Evolutionary conservation across 2,329 filamentous ascomycete genomes (phyloP), one percentile per base, ranked within the genome.

Genomic region (Trichoderma cornu-damae): DNA sequence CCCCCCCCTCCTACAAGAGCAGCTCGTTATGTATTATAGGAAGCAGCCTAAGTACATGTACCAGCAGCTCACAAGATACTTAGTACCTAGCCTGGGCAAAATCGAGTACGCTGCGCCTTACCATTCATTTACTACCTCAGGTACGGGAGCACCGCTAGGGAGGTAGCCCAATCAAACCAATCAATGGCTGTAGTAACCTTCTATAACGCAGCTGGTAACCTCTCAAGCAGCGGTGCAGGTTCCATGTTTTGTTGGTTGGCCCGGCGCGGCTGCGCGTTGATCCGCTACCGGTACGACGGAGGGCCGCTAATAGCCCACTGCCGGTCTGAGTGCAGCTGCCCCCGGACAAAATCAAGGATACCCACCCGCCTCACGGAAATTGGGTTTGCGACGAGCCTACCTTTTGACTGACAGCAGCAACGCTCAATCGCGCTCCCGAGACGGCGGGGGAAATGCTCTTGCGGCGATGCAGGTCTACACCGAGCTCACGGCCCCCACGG

Each of bases 381-480:
- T 42, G 53, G n/a, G 42, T 57, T 57, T 53, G 51, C 51, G 51
- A 59, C 47, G 28, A 14, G 52, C 42, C 53, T 55, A 7, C 30
- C 26, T 48, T 24, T 43, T 8, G 16, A 47, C 47, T 26, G 32
- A 46, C 12, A 48, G 40, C 35, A 22, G 40, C 40, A 50, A 40
- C 16, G 52, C 61, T 57, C 63, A 65, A 57, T 63, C 59, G 62
- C 34, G 61, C 51, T 59, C 53, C 37, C 43, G 57, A 60, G 58
- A 58, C 57, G 57, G 62, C 52, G 62, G 61, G 67, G 44, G 70
- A 63, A 66, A 73, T 74, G 73, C 64, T 67, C 62, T 65, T 66
- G 70, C 67, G 62, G 63, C 64, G 47, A 97, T 97, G 93, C 93
- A 97, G 83, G 96, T 90, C 80, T 97, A 97, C 77, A 92, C 90